phyloP scores from a whole-genome alignment of 2,329 filamentous ascomycete genomes.

The Pestalotiopsis sp. region DNA sequence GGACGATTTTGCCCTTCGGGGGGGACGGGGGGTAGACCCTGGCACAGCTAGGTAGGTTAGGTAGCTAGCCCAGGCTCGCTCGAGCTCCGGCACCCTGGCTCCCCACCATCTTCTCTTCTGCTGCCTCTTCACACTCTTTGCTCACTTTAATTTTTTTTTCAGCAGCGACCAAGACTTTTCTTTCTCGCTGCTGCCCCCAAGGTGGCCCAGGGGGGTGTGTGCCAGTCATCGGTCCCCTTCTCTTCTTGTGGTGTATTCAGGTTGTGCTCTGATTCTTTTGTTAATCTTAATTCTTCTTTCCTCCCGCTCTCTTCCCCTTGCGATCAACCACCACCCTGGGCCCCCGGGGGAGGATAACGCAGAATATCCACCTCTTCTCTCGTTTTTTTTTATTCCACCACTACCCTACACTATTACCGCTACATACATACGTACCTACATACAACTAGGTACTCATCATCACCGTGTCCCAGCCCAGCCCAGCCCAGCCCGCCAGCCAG shows the following conservation, averaged over 20 bases:
- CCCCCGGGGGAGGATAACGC: background rate
- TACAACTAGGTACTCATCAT: background rate
- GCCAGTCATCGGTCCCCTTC: background rate
- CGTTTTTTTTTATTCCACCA: background rate
- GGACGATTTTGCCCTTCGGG: background rate
- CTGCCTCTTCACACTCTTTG: background rate
- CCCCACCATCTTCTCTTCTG: slow-evolving; percentile 4
- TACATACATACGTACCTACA: too few relatives aligned
- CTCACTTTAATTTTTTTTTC: slow-evolving; percentile 1
- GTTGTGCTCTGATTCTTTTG: background rate
- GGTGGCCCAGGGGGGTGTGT: background rate
- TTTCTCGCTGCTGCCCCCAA: background rate
- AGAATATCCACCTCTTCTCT: background rate
- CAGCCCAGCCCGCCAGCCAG: too few relatives aligned
- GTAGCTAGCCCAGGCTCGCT: slow-evolving; percentile 3
- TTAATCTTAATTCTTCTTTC: background rate
- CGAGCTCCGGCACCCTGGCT: slow-evolving; percentile 4
- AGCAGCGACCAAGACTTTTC: background rate
- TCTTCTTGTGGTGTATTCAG: background rate
- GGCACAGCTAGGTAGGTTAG: background rate
- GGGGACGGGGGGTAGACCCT: slow-evolving; percentile 8
- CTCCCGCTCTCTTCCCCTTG: background rate
- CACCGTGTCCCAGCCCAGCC: slow-evolving; percentile 3
- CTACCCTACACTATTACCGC: background rate
- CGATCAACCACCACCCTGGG: background rate